Evolutionary conservation across 345 rosid species (phyloP), one percentile per base, ranked within the genome.

Genomic region (Ceriops zippeliana): DNA sequence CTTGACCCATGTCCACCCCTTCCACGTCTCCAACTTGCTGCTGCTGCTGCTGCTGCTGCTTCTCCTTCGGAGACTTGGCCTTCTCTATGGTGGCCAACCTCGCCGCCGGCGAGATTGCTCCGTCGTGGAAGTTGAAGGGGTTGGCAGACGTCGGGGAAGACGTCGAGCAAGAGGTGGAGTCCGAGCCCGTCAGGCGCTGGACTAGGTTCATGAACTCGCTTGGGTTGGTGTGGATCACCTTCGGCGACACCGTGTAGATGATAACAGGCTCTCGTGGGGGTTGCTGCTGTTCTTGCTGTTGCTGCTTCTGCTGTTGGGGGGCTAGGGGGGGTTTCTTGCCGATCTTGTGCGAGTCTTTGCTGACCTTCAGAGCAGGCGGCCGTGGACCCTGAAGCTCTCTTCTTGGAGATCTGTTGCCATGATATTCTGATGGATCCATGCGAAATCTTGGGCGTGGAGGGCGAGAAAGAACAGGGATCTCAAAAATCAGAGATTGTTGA

Each of bases 181-280:
- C 52, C 1, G 86, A 68, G 8, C 98, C 98, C 15, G 98, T 93
- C 54, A 93, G 97, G 37, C 97, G 90, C 76, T 92, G 96, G 16
- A 92, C 98, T n/a, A 92, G 83, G 63, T 64, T 75, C 96, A 87
- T 92, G 86, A 92, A 92, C 37, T 92, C 89, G 52, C 74, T 80
- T 24, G 98, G 96, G 66, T 83, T 84, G 7, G 95, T 90, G 76
- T 92, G 96, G 64, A 92, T 90, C 51, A 92, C 85, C 78, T 85
- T 92, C 0, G 98, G 96, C 5, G 98, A 88, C 42, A 87, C 86
- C 1, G 95, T 84, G 83, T 92, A 92, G 84, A 90, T 90, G 52
- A 92, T 88, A 32, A 90, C 90, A 1, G 98, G 98, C 2, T 77
- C 86, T 5, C 85, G 71, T 8, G 79, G 83, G 4, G 70, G 86